Conservation (phyloP, 208 protist species). For the Crithidia acanthocephali region DNA sequence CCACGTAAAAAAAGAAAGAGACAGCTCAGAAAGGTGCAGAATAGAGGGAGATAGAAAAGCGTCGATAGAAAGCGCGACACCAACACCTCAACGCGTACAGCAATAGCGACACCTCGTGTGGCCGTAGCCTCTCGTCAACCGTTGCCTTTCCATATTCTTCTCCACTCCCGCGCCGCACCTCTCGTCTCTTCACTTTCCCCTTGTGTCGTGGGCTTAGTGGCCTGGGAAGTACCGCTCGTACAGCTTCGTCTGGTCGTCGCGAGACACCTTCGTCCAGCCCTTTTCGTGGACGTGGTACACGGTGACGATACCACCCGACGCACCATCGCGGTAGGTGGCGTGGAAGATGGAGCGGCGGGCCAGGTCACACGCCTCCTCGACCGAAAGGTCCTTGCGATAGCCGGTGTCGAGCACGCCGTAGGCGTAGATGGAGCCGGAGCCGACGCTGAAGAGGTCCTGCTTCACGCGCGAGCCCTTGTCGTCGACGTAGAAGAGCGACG, state of each 20-base stretch:
- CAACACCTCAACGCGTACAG: too few species aligned
- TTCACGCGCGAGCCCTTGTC: constrained; percentile 99
- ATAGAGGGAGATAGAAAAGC: too few species aligned
- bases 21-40: too few species aligned
- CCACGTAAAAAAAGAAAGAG: too few species aligned
- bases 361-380: constrained; percentile 98
- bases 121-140: too few species aligned
- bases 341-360: constrained; percentile 99
- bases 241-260: constrained; percentile 93
- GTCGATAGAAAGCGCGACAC: too few species aligned
- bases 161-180: too few species aligned
- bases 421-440: constrained; percentile 99
- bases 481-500: constrained; percentile 99
- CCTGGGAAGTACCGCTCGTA: constrained; percentile 77
- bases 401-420: constrained; percentile 99
- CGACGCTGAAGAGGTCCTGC: constrained; percentile 98
- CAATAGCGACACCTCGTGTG: too few species aligned
- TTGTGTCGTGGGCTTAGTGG: too few species aligned
- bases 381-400: constrained; percentile 94
- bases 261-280: constrained; percentile 96
- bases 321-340: constrained; percentile 99
- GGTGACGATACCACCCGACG: constrained; percentile 97
- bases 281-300: constrained; percentile 96
- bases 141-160: not conserved
- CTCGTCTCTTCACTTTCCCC: too few species aligned